Base-by-base conservation (phyloP, 208 protist genomes). In the Trypanosoma avium region DNA sequence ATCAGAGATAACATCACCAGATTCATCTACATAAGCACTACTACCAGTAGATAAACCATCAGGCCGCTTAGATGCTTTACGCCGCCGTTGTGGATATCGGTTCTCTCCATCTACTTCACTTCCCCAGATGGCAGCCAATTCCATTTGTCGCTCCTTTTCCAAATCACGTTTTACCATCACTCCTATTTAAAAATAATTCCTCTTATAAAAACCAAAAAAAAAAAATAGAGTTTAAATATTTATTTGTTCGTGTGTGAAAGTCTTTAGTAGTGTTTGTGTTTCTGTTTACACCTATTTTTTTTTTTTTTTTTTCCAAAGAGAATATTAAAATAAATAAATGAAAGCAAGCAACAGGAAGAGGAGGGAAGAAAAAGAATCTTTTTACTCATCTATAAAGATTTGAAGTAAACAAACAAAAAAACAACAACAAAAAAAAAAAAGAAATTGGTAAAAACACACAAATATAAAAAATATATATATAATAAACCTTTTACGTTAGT, bases 61-160 rank as follows among this genome's bases (percentile, higher is more conserved):
- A 13, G 43, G n/a, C 9, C 62, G 60, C 55, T 85, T 88, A 30
- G 58, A 67, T 0, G 64, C 59, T 13, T 54, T 56, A 12, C 86
- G 64, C 17, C 82, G 84, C 0, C 86, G 71, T 63, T 84, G 82
- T 4, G 89, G 86, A 54, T 81, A 92, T 24, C 89, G 81, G 4
- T 67, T 54, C 7, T 86, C 84, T 3, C 86, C 85, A 45, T 84
- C 74, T n/a, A 80, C 79, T 40, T 95, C 89, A 32, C 74, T 79
- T 15, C 89, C 89, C 89, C 89, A 95, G 57, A 95, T 90, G 19
- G 89, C 86, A 17, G 89, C 78, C 24, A 95, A 79, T 75, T 95
- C 89, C 59, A 83, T 60, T 74, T 95, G 77, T 35, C 82, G 78
- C 65, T 95, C 89, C 61, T 90, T 91, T 45, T 90, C 75, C n/a